Conservation (phyloP, 2,329 filamentous ascomycete genomes). For the Coniella lustricola region DNA sequence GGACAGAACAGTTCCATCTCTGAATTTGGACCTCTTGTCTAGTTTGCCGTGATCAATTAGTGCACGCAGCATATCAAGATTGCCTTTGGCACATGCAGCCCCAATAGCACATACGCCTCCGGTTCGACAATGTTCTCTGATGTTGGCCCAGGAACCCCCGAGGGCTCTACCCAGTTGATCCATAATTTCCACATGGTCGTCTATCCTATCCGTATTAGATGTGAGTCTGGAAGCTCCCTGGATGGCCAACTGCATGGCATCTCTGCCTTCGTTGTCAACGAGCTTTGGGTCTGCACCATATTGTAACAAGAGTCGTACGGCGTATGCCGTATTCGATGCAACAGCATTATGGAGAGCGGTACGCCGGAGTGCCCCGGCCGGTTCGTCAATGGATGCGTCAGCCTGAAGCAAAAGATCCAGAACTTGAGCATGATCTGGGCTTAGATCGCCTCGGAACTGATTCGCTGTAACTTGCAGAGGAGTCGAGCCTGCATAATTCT, state of each 20-base stretch:
- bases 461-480: conserved; percentile 13
- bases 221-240: conserved; percentile 4
- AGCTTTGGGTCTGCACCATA: background rate
- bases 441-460: conserved; percentile 10
- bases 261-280: background rate
- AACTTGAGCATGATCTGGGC: conserved; percentile 8
- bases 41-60: background rate
- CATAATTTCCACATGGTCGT: conserved; percentile 15
- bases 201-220: conserved; percentile 1
- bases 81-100: background rate
- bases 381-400: conserved; percentile 4
- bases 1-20: background rate
- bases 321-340: conserved; percentile 5
- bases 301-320: conserved; percentile 7
- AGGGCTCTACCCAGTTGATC: conserved; percentile 1
- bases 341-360: conserved; percentile 10
- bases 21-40: background rate
- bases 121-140: background rate
- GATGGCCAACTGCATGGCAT: conserved; percentile 9
- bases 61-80: background rate
- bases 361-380: conserved; percentile 7
- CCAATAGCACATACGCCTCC: background rate
- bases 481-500: conserved; percentile 7
- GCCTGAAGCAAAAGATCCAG: conserved; percentile 6
- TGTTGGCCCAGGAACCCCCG: background rate